Evolutionary conservation across 1,139 yeast species (phyloP), one percentile per base, ranked within the genome.

Genomic region (Zygosaccharomyces sapae): DNA sequence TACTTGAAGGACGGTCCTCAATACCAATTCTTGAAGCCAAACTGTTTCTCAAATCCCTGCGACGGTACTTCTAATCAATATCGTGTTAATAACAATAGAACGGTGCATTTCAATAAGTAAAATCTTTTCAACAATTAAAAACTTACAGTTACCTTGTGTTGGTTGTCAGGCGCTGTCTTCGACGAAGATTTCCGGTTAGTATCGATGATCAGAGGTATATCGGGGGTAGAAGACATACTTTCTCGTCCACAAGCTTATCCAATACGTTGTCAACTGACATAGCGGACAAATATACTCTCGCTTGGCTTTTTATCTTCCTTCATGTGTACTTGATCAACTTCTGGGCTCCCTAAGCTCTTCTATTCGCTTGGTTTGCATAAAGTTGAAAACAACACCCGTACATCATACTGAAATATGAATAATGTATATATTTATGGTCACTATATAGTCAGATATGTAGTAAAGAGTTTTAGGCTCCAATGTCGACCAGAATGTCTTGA

Each of bases 1-100:
- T 30, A 22, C 19, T 33, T 22, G 41, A 27, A 30, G 25, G 40
- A 12, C 37, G 40, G 10, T 46, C 50, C 40, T 46, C 44, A 3
- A 47, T 40, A 27, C 57, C 64, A 22, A 62, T 45, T 41, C 65
- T 51, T 6, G 58, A 51, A 2, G 58, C 66, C 30, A 63, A 47
- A 37, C 59, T 54, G 44, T 63, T 61, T 48, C 68, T 57, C 34
- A 61, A 49, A 49, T 64, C 67, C 44, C 68, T 59, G 39, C 63
- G 61, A 51, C 67, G 66, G 45, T 63, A 63, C 45, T 50, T 56
- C 60, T 51, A 18, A 22, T n/a, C 29, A 40, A 44, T 19, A 16
- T 12, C 22, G 29, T 33, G 43, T 33, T 45, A 43, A 37, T 24
- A 31, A 29, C n/a, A 38, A 38, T 20, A n/a, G 31, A 27, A 27